Percentiles rank a stretch among this genome's conserved stretches.
phyloP scores from a whole-genome alignment of 331 rosid genomes.

The Cucumis variabilis region DNA sequence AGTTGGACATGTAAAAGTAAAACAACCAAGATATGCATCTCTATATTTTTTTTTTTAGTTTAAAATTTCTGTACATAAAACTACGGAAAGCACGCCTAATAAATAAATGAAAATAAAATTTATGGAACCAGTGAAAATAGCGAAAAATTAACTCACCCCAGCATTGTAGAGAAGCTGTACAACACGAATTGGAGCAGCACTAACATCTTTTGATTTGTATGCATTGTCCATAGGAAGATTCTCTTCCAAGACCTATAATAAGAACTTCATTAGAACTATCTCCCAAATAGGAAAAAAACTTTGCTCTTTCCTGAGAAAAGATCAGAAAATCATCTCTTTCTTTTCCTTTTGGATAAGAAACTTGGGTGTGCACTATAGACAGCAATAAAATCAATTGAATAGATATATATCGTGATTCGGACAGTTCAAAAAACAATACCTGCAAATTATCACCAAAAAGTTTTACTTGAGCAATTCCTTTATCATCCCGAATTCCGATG shows the following conservation, averaged over 20 bases:
- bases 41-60: not conserved
- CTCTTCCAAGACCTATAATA: slow-evolving; percentile 77
- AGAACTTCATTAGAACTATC: not conserved
- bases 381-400: too few species aligned
- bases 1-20: too few species aligned
- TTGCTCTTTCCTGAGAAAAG: slow-evolving; percentile 4
- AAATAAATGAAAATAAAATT: not conserved
- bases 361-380: not conserved
- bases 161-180: slow-evolving; percentile 85
- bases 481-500: slow-evolving; percentile 86
- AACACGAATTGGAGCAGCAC: slow-evolving; percentile 90
- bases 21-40: not conserved
- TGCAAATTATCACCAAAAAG: slow-evolving; percentile 90
- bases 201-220: slow-evolving; percentile 85
- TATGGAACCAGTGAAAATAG: not conserved
- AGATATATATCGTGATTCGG: not conserved
- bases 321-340: not conserved
- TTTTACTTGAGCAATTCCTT: slow-evolving; percentile 85
- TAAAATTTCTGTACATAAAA: not conserved
- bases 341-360: not conserved
- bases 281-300: not conserved
- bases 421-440: slow-evolving; percentile 47
- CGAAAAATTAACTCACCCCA: slow-evolving; percentile 69
- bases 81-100: not conserved
- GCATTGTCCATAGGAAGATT: slow-evolving; percentile 91